Conservation (phyloP, 129 eudicot species). For the Artemisia annua region DNA sequence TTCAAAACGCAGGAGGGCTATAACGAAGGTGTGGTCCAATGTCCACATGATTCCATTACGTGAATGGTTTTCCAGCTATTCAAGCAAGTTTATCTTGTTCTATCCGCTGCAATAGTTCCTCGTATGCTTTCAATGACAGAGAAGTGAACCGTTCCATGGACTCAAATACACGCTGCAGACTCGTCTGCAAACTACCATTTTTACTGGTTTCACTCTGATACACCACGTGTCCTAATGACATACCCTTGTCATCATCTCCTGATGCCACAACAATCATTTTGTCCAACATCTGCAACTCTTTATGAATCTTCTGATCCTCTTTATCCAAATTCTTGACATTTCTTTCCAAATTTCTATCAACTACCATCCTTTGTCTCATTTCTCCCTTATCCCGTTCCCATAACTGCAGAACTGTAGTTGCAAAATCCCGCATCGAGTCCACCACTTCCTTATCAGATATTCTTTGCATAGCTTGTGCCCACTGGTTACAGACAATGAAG, state of each 20-base stretch:
- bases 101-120: conserved; percentile 74
- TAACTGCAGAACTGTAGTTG: conserved; percentile 63
- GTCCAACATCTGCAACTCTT: conserved; percentile 72
- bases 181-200: conserved; percentile 62
- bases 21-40: not conserved
- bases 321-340: conserved; percentile 49
- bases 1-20: conserved; percentile 1
- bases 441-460: conserved; percentile 86
- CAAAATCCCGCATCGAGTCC: conserved; percentile 68
- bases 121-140: conserved; percentile 65
- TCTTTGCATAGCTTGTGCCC: conserved; percentile 79
- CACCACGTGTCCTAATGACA: conserved; percentile 53
- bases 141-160: conserved; percentile 75
- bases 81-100: conserved; percentile 62
- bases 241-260: conserved; percentile 29
- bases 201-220: conserved; percentile 91
- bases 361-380: conserved; percentile 58
- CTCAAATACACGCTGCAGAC: conserved; percentile 73
- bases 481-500: conserved; percentile 73
- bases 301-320: conserved; percentile 80
- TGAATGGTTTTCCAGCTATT: conserved; percentile 28
- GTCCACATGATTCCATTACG: not conserved
- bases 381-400: conserved; percentile 85
- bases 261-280: conserved; percentile 62
- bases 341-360: conserved; percentile 51